Evolutionary conservation across 495 filamentous ascomycete genomes (phyloP), one percentile per base, ranked within the genome.

Genomic region (Aspergillus panamensis): DNA sequence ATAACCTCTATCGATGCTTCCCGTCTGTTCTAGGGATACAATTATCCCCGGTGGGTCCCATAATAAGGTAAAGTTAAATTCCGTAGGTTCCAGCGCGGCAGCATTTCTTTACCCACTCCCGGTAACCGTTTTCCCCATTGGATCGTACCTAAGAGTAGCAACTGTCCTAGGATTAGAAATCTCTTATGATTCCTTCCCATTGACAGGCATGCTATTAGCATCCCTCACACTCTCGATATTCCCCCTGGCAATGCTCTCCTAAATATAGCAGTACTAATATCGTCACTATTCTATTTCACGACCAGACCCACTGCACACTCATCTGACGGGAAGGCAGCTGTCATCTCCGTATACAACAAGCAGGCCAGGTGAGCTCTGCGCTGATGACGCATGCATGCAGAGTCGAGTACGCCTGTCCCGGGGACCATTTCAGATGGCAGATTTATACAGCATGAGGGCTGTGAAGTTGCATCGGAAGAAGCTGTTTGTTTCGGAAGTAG

Each of bases 341-440:
- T 81, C 60, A 75, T 69, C 74, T 80, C 79, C 33, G 75, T 73
- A 60, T 81, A 78, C 33, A 81, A 69, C 53, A 69, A 76, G 4
- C 64, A 78, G 7, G 60, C 62, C 10, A 77, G 80, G 51, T 52
- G 12, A 81, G 65, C 10, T 66, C 70, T 4, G 60, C 43, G 43
- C 55, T 37, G 52, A 70, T 67, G 8, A 65, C 61, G 17, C 66
- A 62, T 63, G 12, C 62, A 61, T 2, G 66, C 42, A 14, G 58
- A 21, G 37, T 68, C 57, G 14, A 58, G 10, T 10, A 64, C 61
- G 29, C 55, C 49, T n/a, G 48, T 75, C 63, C 80, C 74, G 14
- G 73, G 65, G 10, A 76, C 66, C 73, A 81, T 77, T 44, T 71
- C 73, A 6, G 69, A 77, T 14, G 25, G 56, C 49, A 17, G 57